A percentile compares a stretch with the other conserved stretches of the same genome.
Evolutionary conservation across 2,329 filamentous ascomycete genomes (phyloP).

Genomic region (Zasmidium angulare): DNA sequence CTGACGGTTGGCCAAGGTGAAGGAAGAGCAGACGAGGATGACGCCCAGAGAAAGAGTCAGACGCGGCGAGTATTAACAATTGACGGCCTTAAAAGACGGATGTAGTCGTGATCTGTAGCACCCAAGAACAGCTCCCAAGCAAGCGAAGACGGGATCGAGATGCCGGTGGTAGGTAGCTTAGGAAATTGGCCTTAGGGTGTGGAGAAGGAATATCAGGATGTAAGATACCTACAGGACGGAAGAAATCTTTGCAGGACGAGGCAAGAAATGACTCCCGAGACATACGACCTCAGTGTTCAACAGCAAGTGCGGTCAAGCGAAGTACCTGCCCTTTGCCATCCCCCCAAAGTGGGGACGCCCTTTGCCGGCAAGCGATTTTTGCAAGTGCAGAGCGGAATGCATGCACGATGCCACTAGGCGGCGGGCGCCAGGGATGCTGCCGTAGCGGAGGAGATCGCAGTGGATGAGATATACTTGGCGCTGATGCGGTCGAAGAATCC

Average conservation of each 20-base stretch:
- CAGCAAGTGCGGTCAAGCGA: slow-evolving; percentile 1
- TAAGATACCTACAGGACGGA: not conserved
- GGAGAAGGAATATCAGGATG: not conserved
- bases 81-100: not conserved
- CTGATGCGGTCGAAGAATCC: not conserved
- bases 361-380: slow-evolving; percentile 3
- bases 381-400: slow-evolving; percentile 5
- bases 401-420: not conserved
- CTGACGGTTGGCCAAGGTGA: not conserved
- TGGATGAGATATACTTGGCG: not conserved
- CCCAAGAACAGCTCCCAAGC: not conserved
- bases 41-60: not conserved
- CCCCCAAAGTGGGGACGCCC: not conserved
- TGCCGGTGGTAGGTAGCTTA: not conserved
- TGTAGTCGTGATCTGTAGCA: not conserved
- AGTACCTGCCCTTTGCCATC: not conserved
- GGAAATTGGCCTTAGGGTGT: not conserved
- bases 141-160: not conserved
- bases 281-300: not conserved
- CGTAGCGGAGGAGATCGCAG: too few relatives aligned
- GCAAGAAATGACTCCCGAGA: not conserved
- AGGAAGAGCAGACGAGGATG: not conserved
- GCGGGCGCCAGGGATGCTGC: too few relatives aligned
- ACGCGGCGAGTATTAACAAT: not conserved
- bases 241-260: not conserved